A percentile compares a stretch with the other conserved stretches of the same genome.
phyloP scores from a whole-genome alignment of 2,329 filamentous ascomycete species.

The Fusarium sp. region DNA sequence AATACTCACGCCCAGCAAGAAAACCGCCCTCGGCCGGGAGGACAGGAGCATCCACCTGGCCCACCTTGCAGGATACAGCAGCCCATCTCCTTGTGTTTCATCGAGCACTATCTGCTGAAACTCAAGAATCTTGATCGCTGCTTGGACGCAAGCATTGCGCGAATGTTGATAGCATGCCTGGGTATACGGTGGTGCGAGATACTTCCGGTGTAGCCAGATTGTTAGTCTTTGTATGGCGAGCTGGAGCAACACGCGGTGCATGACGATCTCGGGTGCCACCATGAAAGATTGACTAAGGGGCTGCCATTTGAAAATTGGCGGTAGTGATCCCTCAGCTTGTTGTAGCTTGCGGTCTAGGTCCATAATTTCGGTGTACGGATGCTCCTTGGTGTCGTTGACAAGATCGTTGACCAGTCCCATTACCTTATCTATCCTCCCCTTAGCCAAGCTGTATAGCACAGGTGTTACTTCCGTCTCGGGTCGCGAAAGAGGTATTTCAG shows the following conservation, averaged over 20 bases:
- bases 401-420: neutral
- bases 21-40: neutral
- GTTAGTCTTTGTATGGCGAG: neutral
- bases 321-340: neutral
- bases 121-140: neutral
- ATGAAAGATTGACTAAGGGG: neutral
- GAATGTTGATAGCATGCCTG: neutral
- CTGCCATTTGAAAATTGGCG: neutral
- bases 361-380: accelerated
- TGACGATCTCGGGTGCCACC: neutral
- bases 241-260: neutral
- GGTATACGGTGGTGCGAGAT: neutral
- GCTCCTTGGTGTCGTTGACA: neutral
- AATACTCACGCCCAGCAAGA: neutral
- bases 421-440: neutral
- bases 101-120: neutral
- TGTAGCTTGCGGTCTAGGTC: neutral
- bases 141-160: neutral
- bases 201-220: neutral
- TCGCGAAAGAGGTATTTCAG: constrained; percentile 13
- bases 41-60: neutral
- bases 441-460: neutral
- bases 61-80: accelerated
- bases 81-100: neutral
- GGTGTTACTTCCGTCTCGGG: constrained; percentile 28